phyloP scores from a whole-genome alignment of 1,284 basidiomycete species.

The Blastosporella zonata region DNA sequence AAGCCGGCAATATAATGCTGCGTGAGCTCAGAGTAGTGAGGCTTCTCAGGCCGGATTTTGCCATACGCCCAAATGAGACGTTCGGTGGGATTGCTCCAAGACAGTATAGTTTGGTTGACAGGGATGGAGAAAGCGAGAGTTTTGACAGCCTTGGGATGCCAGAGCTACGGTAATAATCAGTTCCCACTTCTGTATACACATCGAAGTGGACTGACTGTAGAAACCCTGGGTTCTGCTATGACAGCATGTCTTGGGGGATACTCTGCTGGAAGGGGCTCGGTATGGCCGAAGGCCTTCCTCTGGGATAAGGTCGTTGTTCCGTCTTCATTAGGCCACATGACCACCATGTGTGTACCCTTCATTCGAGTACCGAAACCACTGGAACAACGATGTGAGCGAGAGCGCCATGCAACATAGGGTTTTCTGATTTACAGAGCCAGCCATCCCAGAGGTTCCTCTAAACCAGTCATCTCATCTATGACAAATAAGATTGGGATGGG shows the following conservation, averaged over 20 bases:
- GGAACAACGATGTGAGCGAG: conserved; percentile 8
- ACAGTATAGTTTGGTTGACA: conserved; percentile 32
- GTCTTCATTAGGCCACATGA: conserved; percentile 48
- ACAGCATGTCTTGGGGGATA: conserved; percentile 35
- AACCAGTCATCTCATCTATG: conserved; percentile 43
- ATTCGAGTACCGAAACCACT: conserved; percentile 58
- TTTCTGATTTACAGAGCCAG: conserved; percentile 42
- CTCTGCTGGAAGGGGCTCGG: conserved; percentile 31
- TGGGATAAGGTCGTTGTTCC: conserved; percentile 39
- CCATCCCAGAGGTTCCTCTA: conserved; percentile 48
- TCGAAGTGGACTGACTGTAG: conserved; percentile 25
- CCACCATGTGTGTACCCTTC: conserved; percentile 40
- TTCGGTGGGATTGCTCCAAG: conserved; percentile 31
- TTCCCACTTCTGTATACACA: neutral
- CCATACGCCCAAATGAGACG: conserved; percentile 57
- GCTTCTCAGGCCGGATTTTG: conserved; percentile 38
- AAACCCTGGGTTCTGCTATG: conserved; percentile 30
- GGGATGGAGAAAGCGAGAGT: conserved; percentile 42
- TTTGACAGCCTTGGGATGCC: conserved; percentile 29
- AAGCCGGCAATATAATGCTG: conserved; percentile 48
- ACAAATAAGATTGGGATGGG: neutral
- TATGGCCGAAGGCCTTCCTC: conserved; percentile 31
- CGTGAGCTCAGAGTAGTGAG: conserved; percentile 36
- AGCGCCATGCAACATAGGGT: neutral
- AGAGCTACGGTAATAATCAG: conserved; percentile 20